phyloP scores from a whole-genome alignment of 768 basidiomycete genomes.

The Mycena olivaceomarginata region DNA sequence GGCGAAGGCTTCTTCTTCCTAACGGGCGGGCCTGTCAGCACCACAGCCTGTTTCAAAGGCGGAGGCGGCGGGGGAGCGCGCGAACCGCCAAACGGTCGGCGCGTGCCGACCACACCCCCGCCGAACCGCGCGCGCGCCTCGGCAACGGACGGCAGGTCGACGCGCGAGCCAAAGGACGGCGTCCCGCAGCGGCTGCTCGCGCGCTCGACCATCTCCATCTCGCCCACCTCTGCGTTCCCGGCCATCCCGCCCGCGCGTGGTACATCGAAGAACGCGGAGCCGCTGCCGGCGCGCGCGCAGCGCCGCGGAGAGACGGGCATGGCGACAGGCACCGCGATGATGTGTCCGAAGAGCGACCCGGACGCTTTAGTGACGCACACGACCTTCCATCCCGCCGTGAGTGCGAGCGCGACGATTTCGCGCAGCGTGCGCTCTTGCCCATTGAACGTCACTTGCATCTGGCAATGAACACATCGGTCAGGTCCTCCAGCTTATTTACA shows the following conservation, averaged over 20 bases:
- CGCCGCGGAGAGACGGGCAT: conserved; percentile 62
- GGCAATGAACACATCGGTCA: background rate
- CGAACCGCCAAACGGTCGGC: conserved; percentile 35
- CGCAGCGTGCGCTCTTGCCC: conserved; percentile 82
- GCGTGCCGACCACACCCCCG: conserved; percentile 43
- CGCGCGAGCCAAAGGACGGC: conserved; percentile 77
- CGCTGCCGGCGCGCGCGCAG: conserved; percentile 46
- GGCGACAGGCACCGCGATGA: conserved; percentile 77
- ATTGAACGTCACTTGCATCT: conserved; percentile 86
- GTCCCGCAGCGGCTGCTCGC: conserved; percentile 75
- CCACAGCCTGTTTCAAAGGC: conserved; percentile 48
- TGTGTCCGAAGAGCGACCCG: conserved; percentile 82
- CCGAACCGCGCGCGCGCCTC: conserved; percentile 66
- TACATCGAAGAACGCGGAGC: conserved; percentile 51
- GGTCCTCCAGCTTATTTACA: background rate
- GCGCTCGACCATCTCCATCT: conserved; percentile 62
- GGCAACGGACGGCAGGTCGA: conserved; percentile 65
- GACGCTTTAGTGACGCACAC: conserved; percentile 72
- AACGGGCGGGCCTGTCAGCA: conserved; percentile 43
- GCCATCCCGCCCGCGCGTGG: conserved; percentile 31
- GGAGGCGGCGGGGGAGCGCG: conserved; percentile 28
- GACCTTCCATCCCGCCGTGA: conserved; percentile 79
- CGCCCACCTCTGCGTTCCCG: conserved; percentile 40
- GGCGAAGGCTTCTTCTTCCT: conserved; percentile 61
- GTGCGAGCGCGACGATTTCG: conserved; percentile 72